phyloP scores from a whole-genome alignment of 2,329 filamentous ascomycete species.

The Drechslerella coelobrocha region DNA sequence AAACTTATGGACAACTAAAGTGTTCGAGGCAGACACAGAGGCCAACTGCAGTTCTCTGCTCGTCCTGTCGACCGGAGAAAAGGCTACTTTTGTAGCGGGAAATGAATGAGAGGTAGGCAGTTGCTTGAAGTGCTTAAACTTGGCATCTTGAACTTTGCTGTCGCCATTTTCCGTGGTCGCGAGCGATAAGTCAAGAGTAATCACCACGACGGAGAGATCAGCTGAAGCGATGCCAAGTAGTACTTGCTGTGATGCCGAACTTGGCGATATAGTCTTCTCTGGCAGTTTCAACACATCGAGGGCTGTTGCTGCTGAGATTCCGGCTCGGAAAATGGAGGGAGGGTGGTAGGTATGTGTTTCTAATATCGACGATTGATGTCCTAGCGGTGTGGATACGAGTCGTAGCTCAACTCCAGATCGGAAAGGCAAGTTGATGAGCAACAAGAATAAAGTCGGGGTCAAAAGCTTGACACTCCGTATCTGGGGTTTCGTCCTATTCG shows the following conservation, averaged over 20 bases:
- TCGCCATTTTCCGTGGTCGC: slow-evolving; percentile 11
- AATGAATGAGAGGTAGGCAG: slow-evolving; percentile 36
- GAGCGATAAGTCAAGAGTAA: slow-evolving; percentile 27
- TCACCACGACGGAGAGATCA: slow-evolving; percentile 42
- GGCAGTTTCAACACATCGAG: slow-evolving; percentile 30
- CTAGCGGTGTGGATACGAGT: slow-evolving; percentile 14
- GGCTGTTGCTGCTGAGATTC: slow-evolving; percentile 40
- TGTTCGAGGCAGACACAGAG: slow-evolving; percentile 45
- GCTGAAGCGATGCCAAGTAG: slow-evolving; percentile 39
- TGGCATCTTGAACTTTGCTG: slow-evolving; percentile 42
- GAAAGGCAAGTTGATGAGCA: slow-evolving; percentile 51
- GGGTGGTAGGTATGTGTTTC: slow-evolving; percentile 43
- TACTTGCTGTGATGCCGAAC: slow-evolving; percentile 30
- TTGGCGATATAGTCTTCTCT: slow-evolving; percentile 23
- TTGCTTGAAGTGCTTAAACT: slow-evolving; percentile 46
- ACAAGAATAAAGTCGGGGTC: slow-evolving; percentile 43
- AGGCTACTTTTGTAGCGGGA: slow-evolving; percentile 43
- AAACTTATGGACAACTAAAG: slow-evolving; percentile 30
- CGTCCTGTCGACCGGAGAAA: slow-evolving; percentile 34
- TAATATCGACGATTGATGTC: slow-evolving; percentile 20
- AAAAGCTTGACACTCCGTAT: slow-evolving; percentile 52
- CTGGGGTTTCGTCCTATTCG: slow-evolving; percentile 46
- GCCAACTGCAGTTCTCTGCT: slow-evolving; percentile 36
- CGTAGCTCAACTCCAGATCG: slow-evolving; percentile 52
- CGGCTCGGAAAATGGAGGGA: slow-evolving; percentile 31